Percentiles rank a stretch among this genome's conserved stretches.
Evolutionary conservation across 2,329 filamentous ascomycete species (phyloP).

Genomic region (Myriosclerotinia duriaeana): DNA sequence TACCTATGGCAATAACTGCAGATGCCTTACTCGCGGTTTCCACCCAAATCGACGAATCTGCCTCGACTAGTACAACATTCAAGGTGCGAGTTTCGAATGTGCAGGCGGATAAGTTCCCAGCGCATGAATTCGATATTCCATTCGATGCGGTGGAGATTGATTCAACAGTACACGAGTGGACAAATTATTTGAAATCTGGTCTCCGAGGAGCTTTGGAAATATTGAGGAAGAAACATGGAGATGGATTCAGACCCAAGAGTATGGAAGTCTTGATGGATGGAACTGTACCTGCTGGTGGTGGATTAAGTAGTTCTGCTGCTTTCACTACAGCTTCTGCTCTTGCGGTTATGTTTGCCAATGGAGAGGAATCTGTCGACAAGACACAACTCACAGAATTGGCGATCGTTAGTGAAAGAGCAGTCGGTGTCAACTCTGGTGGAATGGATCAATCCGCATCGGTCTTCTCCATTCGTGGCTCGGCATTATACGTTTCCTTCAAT

Average conservation of each 20-base stretch:
- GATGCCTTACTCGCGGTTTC: conserved; percentile 85
- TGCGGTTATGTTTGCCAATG: conserved; percentile 84
- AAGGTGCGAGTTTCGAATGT: conserved; percentile 80
- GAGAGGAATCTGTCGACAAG: conserved; percentile 77
- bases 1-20: conserved; percentile 92
- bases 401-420: conserved; percentile 88
- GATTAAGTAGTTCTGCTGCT: conserved; percentile 88
- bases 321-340: conserved; percentile 89
- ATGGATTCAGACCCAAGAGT: conserved; percentile 63
- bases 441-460: conserved; percentile 99
- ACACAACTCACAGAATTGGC: conserved; percentile 88
- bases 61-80: conserved; percentile 50
- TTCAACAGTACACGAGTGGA: conserved; percentile 84
- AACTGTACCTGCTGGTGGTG: conserved; percentile 86
- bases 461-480: conserved; percentile 81
- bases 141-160: conserved; percentile 73
- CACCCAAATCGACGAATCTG: conserved; percentile 48
- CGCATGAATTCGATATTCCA: conserved; percentile 72
- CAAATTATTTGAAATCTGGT: conserved; percentile 97
- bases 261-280: conserved; percentile 92
- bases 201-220: conserved; percentile 78
- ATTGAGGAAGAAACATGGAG: conserved; percentile 64
- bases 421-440: conserved; percentile 94
- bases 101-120: conserved; percentile 70
- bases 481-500: conserved; percentile 86